A percentile compares a stretch with the other conserved stretches of the same genome.
Evolutionary conservation across 2,329 filamentous ascomycete species (phyloP).

Genomic region (Microcyclospora pomicola): DNA sequence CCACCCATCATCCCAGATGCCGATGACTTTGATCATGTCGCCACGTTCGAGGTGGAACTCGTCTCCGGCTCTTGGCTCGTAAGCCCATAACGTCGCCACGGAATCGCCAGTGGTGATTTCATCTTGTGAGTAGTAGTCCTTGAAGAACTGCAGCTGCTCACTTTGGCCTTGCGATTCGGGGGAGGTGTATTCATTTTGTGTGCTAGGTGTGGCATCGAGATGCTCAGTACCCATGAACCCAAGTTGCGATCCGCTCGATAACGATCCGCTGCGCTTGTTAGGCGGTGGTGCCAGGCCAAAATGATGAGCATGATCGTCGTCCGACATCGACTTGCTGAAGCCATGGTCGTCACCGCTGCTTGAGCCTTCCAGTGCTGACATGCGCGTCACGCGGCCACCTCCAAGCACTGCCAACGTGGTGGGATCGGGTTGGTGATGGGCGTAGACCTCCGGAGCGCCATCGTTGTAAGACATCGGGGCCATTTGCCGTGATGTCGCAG

Average conservation of each 20-base stretch:
- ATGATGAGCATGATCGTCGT: conserved; percentile 55
- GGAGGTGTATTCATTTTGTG: conserved; percentile 59
- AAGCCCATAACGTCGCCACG: conserved; percentile 89
- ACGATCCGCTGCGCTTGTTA: conserved; percentile 62
- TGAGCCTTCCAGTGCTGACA: conserved; percentile 81
- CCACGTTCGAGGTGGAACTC: conserved; percentile 88
- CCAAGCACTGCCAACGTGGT: conserved; percentile 61
- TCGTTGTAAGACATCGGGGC: conserved; percentile 30
- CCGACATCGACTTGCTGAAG: conserved; percentile 10
- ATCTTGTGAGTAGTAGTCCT: conserved; percentile 96
- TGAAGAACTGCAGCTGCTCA: conserved; percentile 91
- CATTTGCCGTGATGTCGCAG: conserved; percentile 44
- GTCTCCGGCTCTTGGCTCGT: conserved; percentile 83
- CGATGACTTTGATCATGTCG: conserved; percentile 95
- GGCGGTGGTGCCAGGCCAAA: conserved; percentile 38
- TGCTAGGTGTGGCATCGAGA: conserved; percentile 63
- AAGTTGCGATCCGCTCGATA: conserved; percentile 69
- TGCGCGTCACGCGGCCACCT: conserved; percentile 80
- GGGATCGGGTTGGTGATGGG: conserved; percentile 18
- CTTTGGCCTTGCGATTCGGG: conserved; percentile 85
- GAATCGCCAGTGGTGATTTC: conserved; percentile 86
- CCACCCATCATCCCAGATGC: conserved; percentile 99
- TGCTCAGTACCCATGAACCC: conserved; percentile 29
- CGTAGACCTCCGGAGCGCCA: conserved; percentile 21
- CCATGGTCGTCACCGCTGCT: conserved; percentile 39